Percentiles rank a stretch among this genome's conserved stretches.
Evolutionary conservation across 306 rosid species (phyloP).

Genomic region (Carpinus viminea): DNA sequence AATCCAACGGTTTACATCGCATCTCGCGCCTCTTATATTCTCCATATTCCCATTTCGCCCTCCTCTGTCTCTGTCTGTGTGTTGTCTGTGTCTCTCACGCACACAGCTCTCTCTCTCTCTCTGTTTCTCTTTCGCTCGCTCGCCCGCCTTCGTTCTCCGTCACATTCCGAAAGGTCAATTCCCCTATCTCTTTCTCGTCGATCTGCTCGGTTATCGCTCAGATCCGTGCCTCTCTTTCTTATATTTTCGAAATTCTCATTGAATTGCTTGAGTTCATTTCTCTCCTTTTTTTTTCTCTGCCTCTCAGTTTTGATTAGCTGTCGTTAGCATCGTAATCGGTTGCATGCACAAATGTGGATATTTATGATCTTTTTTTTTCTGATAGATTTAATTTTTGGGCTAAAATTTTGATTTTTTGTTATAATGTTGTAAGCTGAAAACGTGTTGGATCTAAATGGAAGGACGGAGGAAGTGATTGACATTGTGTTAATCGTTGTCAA

Average conservation of each 20-base stretch:
- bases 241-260: background rate
- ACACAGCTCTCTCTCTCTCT: constrained; percentile 11
- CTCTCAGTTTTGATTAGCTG: background rate
- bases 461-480: background rate
- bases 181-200: background rate
- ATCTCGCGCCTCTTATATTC: constrained; percentile 41
- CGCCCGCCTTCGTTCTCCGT: constrained; percentile 28
- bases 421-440: background rate
- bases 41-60: constrained; percentile 30
- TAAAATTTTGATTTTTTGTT: too few relatives aligned
- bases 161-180: constrained; percentile 49
- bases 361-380: background rate
- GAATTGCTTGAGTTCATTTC: background rate
- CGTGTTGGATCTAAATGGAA: background rate
- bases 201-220: constrained; percentile 10
- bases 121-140: background rate
- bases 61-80: constrained; percentile 1
- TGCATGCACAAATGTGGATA: background rate
- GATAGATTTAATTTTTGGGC: background rate
- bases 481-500: too few relatives aligned
- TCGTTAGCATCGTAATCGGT: background rate
- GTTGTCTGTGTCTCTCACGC: background rate
- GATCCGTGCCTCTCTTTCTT: constrained; percentile 37
- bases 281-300: background rate
- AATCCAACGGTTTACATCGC: constrained; percentile 61